Base-by-base conservation (phyloP, 1,284 basidiomycete genomes). In the Marasmius tenuissimus region DNA sequence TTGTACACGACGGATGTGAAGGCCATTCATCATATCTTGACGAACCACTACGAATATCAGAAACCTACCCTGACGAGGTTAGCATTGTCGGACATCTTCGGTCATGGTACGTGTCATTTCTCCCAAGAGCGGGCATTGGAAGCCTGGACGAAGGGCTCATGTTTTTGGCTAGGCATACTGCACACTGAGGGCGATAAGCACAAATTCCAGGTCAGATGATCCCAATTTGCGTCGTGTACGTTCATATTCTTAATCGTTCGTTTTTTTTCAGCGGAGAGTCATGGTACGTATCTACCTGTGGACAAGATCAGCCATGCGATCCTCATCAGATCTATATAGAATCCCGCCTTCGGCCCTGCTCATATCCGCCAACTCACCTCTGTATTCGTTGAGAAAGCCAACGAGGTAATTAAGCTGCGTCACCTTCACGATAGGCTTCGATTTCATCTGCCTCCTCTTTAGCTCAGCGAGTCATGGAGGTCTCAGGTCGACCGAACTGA, bases 401-500 rank as follows among this genome's bases (percentile, higher is more conserved):
- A 57, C 27, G 42, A 27, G 27, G 27, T 27, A 27, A 27, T 27
- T 4, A 27, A 65, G 42, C 61, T 65, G 55, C 22, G 57, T 35
- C n/a, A n/a, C 20, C 20, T 18, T 37, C 9, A 35, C 34, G 16
- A 35, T 34, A 39, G 14, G 12, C 6, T 27, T 34, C 27, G 16
- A 16, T 20, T 16, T 10, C 56, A 14, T 39, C 61, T 27, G 53
- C 16, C 40, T 20, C 35, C 56, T 14, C 3, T n/a, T 5, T 38
- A 85, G 84, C 73, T 86, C 38, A 74, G 82, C 38, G 80, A 85
- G 62, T 65, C 78, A 18, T 84, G 77, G 81, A 67, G 64, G 2
- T 54, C 63, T 1, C 72, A 81, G 58, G 65, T 73, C 52, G 37
- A 37, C 4, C 16, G 66, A n/a, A 71, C 72, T 63, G 59, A 67